Evolutionary conservation across 164 flowering plant genomes (phyloP).

Genomic region (Stephania japonica): DNA sequence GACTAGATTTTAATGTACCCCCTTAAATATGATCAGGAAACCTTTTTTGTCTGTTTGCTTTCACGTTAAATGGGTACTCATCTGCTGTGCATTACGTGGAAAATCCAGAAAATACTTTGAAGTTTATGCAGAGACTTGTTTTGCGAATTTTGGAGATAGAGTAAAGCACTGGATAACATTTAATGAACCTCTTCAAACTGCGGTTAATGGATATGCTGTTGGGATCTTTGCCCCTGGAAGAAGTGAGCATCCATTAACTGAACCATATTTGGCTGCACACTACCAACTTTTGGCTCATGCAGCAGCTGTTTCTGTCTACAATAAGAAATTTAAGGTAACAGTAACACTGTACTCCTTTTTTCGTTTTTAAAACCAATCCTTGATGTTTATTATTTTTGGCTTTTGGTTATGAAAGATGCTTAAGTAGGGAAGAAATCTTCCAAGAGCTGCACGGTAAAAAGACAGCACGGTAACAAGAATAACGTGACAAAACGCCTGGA

Average conservation of each 20-base stretch:
- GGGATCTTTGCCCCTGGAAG: slow-evolving; percentile 93
- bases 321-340: slow-evolving; percentile 64
- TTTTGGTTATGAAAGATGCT: no score
- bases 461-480: no score
- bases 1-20: not conserved
- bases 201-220: slow-evolving; percentile 63
- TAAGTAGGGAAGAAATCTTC: no score
- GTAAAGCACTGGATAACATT: slow-evolving; percentile 86
- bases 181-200: slow-evolving; percentile 87
- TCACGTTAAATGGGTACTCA: not conserved
- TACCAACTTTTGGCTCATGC: slow-evolving; percentile 89
- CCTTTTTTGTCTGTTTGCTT: not conserved
- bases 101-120: slow-evolving; percentile 69
- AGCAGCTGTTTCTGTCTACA: slow-evolving; percentile 63
- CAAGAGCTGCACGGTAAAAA: no score
- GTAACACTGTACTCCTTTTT: no score
- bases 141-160: slow-evolving; percentile 83
- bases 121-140: slow-evolving; percentile 86
- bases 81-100: slow-evolving; percentile 5
- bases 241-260: slow-evolving; percentile 43
- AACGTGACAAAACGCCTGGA: no score
- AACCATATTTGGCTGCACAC: slow-evolving; percentile 79
- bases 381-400: no score
- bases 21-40: not conserved
- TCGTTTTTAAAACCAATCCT: no score